A percentile compares a stretch with the other conserved stretches of the same genome.
These are phyloP conservation scores for Flaveria floridana DNA, from an alignment of 140 eudicot species.

Conservation along the genomic window DNA sequence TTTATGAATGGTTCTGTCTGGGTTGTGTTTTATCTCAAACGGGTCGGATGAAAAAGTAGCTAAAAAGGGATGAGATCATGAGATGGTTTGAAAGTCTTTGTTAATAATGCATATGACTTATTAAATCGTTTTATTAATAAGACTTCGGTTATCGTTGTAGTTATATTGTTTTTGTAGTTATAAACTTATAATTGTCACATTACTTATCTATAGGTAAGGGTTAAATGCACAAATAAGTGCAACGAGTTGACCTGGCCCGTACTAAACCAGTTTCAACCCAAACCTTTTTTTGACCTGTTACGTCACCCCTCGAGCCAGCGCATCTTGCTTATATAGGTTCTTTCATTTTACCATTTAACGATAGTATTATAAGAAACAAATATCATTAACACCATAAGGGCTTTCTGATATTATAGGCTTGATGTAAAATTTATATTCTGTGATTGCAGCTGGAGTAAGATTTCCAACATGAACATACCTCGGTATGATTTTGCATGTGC, in stretches of 20 bases:
- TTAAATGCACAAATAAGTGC: too few species aligned
- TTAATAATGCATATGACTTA: neutral
- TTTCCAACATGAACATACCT: slow-evolving; percentile 63
- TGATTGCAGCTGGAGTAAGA: slow-evolving; percentile 70
- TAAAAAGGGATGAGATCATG: neutral
- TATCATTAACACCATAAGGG: neutral
- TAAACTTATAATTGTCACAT: too few species aligned
- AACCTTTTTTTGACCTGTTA: neutral
- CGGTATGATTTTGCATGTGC: slow-evolving; percentile 85
- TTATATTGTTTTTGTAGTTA: too few species aligned
- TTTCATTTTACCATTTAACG: neutral
- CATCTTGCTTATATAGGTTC: neutral
- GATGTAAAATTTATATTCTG: slow-evolving; percentile 15
- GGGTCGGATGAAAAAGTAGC: neutral
- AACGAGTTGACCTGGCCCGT: neutral
- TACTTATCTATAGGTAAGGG: too few species aligned
- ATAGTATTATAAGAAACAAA: neutral
- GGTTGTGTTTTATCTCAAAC: neutral
- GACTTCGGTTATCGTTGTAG: neutral
- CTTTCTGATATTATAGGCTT: slow-evolving; percentile 5
- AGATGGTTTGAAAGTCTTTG: neutral
- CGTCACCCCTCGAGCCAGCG: neutral
- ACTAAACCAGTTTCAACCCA: neutral
- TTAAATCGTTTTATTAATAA: neutral
- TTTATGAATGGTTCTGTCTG: neutral